These are phyloP conservation scores for Thraustochytrium striatum DNA, from an alignment of 352 stramenopile species.

Conservation along the genomic window DNA sequence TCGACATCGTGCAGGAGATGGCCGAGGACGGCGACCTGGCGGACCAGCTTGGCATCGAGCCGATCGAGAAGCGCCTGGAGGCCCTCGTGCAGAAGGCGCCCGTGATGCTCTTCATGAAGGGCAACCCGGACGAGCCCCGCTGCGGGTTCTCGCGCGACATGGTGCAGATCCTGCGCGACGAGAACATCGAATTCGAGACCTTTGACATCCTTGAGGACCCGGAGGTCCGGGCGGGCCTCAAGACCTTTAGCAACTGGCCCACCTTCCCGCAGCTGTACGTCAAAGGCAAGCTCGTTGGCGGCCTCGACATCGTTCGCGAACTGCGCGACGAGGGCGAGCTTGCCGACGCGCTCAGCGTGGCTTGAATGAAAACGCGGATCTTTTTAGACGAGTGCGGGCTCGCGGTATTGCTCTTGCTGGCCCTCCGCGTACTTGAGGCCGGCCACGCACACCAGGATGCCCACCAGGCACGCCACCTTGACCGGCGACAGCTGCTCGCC, in stretches of 20 bases:
- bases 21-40: conserved; percentile 72
- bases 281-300: conserved; percentile 91
- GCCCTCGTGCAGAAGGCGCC: conserved; percentile 77
- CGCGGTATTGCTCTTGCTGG: not conserved
- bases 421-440: not conserved
- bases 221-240: conserved; percentile 90
- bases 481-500: not conserved
- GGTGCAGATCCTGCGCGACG: conserved; percentile 81
- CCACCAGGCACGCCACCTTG: not conserved
- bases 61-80: conserved; percentile 49
- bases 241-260: conserved; percentile 95
- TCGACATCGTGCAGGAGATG: conserved; percentile 96
- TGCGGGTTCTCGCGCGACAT: conserved; percentile 94
- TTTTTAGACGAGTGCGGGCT: too few species aligned
- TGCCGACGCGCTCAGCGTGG: conserved; percentile 8
- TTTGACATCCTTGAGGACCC: conserved; percentile 97
- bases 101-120: conserved; percentile 99
- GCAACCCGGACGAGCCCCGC: conserved; percentile 80
- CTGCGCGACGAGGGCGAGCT: conserved; percentile 66
- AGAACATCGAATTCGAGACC: conserved; percentile 83
- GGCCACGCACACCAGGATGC: not conserved
- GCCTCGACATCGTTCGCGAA: conserved; percentile 95
- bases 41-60: conserved; percentile 74
- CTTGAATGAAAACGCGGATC: too few species aligned
- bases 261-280: conserved; percentile 95